Evolutionary conservation across 2,329 filamentous ascomycete species (phyloP), one percentile per base, ranked within the genome.

Genomic region (Magnaporthiopsis incrustans): DNA sequence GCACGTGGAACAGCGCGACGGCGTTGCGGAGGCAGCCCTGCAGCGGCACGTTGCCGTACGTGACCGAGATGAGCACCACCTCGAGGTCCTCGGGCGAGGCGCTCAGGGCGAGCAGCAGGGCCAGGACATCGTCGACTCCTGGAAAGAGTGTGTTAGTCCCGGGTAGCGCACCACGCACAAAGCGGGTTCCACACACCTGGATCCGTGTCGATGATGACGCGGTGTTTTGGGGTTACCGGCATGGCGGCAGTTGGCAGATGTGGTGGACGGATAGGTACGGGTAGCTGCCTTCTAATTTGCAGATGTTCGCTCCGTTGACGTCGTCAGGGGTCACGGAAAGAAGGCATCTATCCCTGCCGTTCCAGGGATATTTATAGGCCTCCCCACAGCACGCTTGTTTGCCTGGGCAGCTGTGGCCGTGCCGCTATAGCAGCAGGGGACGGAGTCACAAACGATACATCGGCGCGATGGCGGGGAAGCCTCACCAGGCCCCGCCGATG

Each of bases 151-250:
- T 56, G 58, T 68, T 64, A 71, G 57, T 68, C 27, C 44, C 50
- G 2, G 22, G 7, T 14, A 25, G 57, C 57, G 18, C 27, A 18
- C 4, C 1, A 22, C 10, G 15, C 3, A 5, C 38, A 10, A 2
- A 44, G 59, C 6, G 44, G 30, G 32, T 30, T 27, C 26, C 27
- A 22, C 74, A 69, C 81, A 91, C 93, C 78, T 69, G 94, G 94
- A 74, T 98, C 95, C 2, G 94, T 98, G 73, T 99, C 95, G 71
- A 99, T 95, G 71, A 99, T 97, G 69, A 99, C 88, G 71, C 89
- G 87, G 71, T 85, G 86, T 70, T 85, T 86, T 33, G 87, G 83
- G 64, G 85, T 81, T n/a, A 11, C 22, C 18, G 44, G 7, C 44
- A 53, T 53, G 18, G 44, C 10, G 44, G 18, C 22, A n/a, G 44